Conservation (phyloP, 805 yeast genomes). For the Starmerella sp. region DNA sequence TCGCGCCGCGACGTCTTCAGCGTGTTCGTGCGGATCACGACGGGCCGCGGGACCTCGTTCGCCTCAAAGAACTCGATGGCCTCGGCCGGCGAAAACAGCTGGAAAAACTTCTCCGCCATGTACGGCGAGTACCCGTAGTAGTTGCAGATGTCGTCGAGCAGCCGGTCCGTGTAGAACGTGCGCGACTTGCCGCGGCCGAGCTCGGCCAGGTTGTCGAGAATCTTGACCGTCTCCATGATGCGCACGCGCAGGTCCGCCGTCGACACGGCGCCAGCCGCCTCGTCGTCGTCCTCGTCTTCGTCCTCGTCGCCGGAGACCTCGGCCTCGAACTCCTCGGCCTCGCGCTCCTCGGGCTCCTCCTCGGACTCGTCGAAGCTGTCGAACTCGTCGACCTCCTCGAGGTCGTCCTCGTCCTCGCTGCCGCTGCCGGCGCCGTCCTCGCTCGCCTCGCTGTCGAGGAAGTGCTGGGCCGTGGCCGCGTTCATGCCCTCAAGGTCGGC, state of each 20-base stretch:
- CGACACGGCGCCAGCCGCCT: conserved; percentile 36
- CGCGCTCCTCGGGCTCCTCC: conserved; percentile 22
- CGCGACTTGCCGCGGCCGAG: conserved; percentile 64
- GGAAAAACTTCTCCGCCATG: conserved; percentile 86
- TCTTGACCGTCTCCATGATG: conserved; percentile 90
- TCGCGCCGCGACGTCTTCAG: conserved; percentile 90
- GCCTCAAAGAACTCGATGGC: conserved; percentile 98
- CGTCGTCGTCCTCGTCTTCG: conserved; percentile 18
- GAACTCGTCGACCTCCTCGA: conserved; percentile 16
- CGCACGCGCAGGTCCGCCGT: conserved; percentile 77
- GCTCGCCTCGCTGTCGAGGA: conserved; percentile 18
- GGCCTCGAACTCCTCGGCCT: conserved; percentile 9
- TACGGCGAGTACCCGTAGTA: conserved; percentile 89
- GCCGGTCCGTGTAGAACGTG: conserved; percentile 65
- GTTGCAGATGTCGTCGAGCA: conserved; percentile 75
- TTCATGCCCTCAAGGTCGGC: conserved; percentile 37
- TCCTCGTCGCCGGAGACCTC: conserved; percentile 17
- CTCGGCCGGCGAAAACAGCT: conserved; percentile 85
- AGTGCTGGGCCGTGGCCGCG: conserved; percentile 23
- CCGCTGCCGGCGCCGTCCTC: conserved; percentile 15
- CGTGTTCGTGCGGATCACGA: conserved; percentile 96
- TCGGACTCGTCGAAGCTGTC: conserved; percentile 23
- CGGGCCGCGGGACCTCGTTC: conserved; percentile 91
- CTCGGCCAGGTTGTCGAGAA: conserved; percentile 67
- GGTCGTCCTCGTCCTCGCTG: conserved; percentile 15